Evolutionary conservation across 495 filamentous ascomycete genomes (phyloP).

Genomic region (Penicillium flavigenum): DNA sequence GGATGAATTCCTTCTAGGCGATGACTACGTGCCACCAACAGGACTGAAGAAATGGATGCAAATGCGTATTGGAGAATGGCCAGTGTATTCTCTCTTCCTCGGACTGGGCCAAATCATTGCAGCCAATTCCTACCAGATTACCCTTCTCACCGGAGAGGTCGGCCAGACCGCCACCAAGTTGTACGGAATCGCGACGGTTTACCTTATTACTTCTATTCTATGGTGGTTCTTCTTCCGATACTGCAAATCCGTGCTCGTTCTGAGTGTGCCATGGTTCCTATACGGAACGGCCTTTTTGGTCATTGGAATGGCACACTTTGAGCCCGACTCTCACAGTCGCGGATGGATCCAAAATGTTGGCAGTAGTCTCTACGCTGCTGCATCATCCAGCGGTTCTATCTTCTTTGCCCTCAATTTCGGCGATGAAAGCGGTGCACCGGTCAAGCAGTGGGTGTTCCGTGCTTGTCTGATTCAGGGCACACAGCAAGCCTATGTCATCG

Average conservation of each 20-base stretch:
- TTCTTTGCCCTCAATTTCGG: conserved; percentile 56
- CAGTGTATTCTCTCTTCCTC: conserved; percentile 65
- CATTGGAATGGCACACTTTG: conserved; percentile 63
- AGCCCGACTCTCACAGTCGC: conserved; percentile 39
- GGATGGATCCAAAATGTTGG: conserved; percentile 53
- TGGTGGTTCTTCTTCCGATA: conserved; percentile 68
- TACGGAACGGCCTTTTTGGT: conserved; percentile 67
- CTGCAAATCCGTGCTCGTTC: conserved; percentile 59
- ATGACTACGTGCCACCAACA: conserved; percentile 63
- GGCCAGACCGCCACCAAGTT: conserved; percentile 62
- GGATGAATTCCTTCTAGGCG: conserved; percentile 62
- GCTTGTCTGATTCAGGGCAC: conserved; percentile 53
- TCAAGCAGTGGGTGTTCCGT: conserved; percentile 53
- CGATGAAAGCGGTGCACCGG: conserved; percentile 49
- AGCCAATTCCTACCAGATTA: conserved; percentile 72
- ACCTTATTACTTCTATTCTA: conserved; percentile 57
- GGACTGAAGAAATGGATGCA: conserved; percentile 58
- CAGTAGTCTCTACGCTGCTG: conserved; percentile 47
- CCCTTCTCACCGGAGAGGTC: conserved; percentile 63
- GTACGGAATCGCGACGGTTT: conserved; percentile 65
- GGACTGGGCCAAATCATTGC: conserved; percentile 70
- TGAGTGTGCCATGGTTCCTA: conserved; percentile 61
- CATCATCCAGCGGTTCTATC: conserved; percentile 50
- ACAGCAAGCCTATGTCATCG: conserved; percentile 52
- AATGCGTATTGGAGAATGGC: conserved; percentile 61